A percentile compares a stretch with the other conserved stretches of the same genome.
These are phyloP conservation scores for Wickerhamomyces hampshirensis DNA, from an alignment of 805 yeast genomes.

Conservation along the genomic window DNA sequence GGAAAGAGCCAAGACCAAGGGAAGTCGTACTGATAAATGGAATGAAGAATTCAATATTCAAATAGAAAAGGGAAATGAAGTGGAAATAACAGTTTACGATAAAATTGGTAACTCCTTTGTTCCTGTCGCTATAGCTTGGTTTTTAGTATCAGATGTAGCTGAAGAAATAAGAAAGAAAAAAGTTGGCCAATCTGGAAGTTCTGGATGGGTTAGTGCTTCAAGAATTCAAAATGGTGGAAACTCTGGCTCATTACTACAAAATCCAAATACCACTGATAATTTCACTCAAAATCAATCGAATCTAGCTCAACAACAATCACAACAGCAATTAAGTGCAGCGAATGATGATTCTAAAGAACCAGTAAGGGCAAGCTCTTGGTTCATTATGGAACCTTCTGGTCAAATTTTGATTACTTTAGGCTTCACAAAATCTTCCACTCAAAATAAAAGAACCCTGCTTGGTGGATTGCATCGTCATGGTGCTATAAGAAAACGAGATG, in stretches of 20 bases:
- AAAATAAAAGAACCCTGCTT: conserved; percentile 38
- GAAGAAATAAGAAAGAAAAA: conserved; percentile 93
- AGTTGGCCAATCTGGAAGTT: conserved; percentile 69
- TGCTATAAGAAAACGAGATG: conserved; percentile 91
- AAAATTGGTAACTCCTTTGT: conserved; percentile 57
- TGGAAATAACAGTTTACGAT: conserved; percentile 85
- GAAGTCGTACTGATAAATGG: conserved; percentile 76
- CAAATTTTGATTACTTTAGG: conserved; percentile 75
- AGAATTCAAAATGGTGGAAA: conserved; percentile 30
- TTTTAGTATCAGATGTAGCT: conserved; percentile 82
- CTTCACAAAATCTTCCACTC: conserved; percentile 63
- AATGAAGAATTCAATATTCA: conserved; percentile 75
- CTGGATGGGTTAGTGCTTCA: conserved; percentile 89
- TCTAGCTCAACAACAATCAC: too few relatives aligned
- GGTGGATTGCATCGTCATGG: conserved; percentile 92
- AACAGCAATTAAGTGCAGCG: neutral
- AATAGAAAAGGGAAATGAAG: conserved; percentile 88
- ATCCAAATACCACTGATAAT: conserved; percentile 21
- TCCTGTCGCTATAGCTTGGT: conserved; percentile 94
- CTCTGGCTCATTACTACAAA: conserved; percentile 5
- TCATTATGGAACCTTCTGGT: conserved; percentile 90
- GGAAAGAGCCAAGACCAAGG: conserved; percentile 69
- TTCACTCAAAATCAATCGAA: conserved; percentile 19
- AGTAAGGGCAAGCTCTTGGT: conserved; percentile 72
- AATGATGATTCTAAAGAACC: conserved; percentile 18